Base-by-base conservation (phyloP, 2,329 filamentous ascomycete genomes). In the Aureobasidium sp. region DNA sequence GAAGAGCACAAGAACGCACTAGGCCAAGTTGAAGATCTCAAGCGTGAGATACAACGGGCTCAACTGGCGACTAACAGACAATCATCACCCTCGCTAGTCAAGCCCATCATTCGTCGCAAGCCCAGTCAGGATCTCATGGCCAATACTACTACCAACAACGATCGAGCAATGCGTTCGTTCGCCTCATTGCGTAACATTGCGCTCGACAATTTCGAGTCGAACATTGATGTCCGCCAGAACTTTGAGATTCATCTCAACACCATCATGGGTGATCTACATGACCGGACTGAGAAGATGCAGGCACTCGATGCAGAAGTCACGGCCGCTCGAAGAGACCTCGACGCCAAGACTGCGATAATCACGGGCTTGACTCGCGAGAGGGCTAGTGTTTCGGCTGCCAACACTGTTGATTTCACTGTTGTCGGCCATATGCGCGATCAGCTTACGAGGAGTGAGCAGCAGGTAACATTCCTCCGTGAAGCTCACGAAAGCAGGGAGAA, bases 281-380 rank as follows among this genome's bases (percentile, higher is more conserved):
- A 82, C 10, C 86, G 92, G 46, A 92, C 92, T 42, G 92, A 97
- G 73, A 87, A 92, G 32, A 92, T 97, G 59, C 90, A 95, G 70
- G 87, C 92, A 69, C 80, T 99, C 15, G 94, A 99, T 74, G 86
- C 86, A 6, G 93, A 96, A 68, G 84, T 97, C 62, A 80, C 86
- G 29, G 87, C 85, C 4, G 85, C 91, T 26, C 94, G 90, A 79
- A 96, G 91, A 78, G 94, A 99, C 74, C 96, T 97, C 88, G 94
- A 99, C 72, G 87, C 84, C 65, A 99, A 99, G 83, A 91, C 93
- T 80, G 90, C 90, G 34, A 92, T 99, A 71, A 97, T 99, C 68
- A 90, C 91, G 34, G 94, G 94, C 7, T 80, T 99, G 66, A 96
- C 94, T 3, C 87, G 94, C 60, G 95, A 99, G 75, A 83, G 95